Conservation (phyloP, 2,329 filamentous ascomycete species). For the Paracoccidioides lutzii region DNA sequence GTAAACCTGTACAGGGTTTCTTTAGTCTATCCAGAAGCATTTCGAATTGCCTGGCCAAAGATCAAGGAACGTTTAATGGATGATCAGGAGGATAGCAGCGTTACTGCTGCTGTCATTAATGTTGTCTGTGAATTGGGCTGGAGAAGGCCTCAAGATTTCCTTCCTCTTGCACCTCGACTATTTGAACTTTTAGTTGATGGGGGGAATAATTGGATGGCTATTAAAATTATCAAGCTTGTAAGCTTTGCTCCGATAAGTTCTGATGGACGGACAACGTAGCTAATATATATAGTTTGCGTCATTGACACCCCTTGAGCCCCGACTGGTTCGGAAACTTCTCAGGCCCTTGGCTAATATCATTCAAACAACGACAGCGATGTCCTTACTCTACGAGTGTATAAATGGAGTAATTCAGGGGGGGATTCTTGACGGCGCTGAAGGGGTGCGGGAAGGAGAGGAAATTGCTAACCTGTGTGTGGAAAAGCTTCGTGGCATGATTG, state of each 20-base stretch:
- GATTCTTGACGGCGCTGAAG: slow-evolving; percentile 71
- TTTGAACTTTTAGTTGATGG: slow-evolving; percentile 87
- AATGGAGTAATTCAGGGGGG: slow-evolving; percentile 96
- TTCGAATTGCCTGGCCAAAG: slow-evolving; percentile 89
- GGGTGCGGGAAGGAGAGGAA: slow-evolving; percentile 71
- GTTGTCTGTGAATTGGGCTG: slow-evolving; percentile 93
- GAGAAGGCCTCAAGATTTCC: slow-evolving; percentile 83
- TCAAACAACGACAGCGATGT: slow-evolving; percentile 91
- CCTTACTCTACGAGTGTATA: slow-evolving; percentile 94
- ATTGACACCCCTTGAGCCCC: slow-evolving; percentile 79
- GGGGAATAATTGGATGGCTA: slow-evolving; percentile 99
- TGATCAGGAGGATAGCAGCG: slow-evolving; percentile 75
- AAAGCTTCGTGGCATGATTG: slow-evolving; percentile 87
- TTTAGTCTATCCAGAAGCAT: slow-evolving; percentile 88
- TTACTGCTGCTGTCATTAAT: slow-evolving; percentile 92
- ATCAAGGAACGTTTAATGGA: slow-evolving; percentile 92
- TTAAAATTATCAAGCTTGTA: slow-evolving; percentile 95
- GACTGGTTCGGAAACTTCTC: slow-evolving; percentile 78
- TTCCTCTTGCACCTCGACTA: slow-evolving; percentile 77
- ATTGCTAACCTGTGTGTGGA: slow-evolving; percentile 84
- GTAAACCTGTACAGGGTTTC: slow-evolving; percentile 88
- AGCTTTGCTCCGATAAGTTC: slow-evolving; percentile 18
- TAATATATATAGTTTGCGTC: slow-evolving; percentile 63
- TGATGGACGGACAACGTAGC: neutral
- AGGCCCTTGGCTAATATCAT: slow-evolving; percentile 88